Base-by-base conservation (phyloP, 2,329 filamentous ascomycete species). In the Ophiostoma sp. region DNA sequence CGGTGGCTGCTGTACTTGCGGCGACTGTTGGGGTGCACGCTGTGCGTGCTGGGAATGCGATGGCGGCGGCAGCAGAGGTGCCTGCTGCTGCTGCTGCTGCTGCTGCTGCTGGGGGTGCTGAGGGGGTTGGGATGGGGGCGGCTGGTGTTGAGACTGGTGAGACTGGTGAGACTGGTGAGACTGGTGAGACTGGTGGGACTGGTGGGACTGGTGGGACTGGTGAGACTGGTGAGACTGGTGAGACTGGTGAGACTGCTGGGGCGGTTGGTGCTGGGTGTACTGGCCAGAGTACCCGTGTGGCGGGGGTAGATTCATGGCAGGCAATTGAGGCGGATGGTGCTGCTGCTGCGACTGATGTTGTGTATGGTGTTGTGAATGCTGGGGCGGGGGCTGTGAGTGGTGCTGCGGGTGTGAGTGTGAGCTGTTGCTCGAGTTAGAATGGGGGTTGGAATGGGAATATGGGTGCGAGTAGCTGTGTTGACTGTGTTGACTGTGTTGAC, bases 261-360 rank as follows among this genome's bases (percentile, higher is more conserved):
- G 57, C 57, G 39, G 62, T 4, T 17, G 35, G n/a, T 66, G 68
- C 66, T 35, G 71, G 17, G 39, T 31, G 39, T 73, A 72, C 54
- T 72, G 73, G 60, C 73, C 71, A 15, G 67, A 27, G 27, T 72
- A 72, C 41, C 68, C 69, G 33, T 71, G 71, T 10, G 71, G 71
- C 27, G 72, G 72, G 4, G 70, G 71, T 20, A 72, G 70, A 31
- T 54, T 69, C 71, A 73, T 73, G 67, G 68, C 35, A 23, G 72
- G 70, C 7, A 71, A 64, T n/a, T 72, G 71, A 3, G 71, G 60
- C 17, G 66, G 39, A 23, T 67, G 65, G 11, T 67, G 62, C 35
- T 36, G 62, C 33, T 33, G 7, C 6, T 64, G 60, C 4, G 8
- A 23, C 6, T 39, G 64, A 27, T 67, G 44, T n/a, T 67, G 66